Evolutionary conservation across 2,329 filamentous ascomycete genomes (phyloP).

Genomic region (Colletotrichum tanaceti): DNA sequence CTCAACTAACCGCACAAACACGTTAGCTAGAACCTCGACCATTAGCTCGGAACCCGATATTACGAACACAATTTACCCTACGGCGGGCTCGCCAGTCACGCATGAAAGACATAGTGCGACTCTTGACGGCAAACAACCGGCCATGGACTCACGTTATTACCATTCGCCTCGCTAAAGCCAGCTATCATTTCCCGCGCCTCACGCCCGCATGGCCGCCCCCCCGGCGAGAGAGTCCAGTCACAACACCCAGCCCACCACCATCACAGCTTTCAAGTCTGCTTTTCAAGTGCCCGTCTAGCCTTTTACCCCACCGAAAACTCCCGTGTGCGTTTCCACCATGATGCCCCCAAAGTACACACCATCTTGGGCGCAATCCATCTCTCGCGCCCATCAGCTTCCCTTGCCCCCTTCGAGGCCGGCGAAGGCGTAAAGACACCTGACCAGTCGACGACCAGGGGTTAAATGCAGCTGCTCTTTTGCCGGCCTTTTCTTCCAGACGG

Average conservation of each 20-base stretch:
- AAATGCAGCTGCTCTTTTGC: constrained; percentile 45
- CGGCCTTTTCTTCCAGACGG: constrained; percentile 43
- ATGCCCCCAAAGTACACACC: constrained; percentile 16
- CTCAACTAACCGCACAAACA: not conserved
- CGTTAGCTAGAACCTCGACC: not conserved
- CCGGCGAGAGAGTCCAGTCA: constrained; percentile 16
- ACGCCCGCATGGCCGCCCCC: constrained; percentile 28
- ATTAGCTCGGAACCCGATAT: not conserved
- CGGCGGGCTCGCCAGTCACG: not conserved
- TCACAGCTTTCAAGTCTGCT: constrained; percentile 1
- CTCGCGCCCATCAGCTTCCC: constrained; percentile 12
- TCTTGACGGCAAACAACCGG: constrained; percentile 7
- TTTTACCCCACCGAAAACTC: constrained; percentile 8
- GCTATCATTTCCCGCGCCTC: constrained; percentile 10
- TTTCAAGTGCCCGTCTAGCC: constrained; percentile 7
- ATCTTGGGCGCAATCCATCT: constrained; percentile 14
- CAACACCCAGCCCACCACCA: constrained; percentile 23
- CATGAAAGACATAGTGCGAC: not conserved
- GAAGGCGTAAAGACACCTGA: not conserved
- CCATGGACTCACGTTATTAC: constrained; percentile 2
- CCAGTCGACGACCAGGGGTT: constrained; percentile 43
- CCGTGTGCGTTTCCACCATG: constrained; percentile 12
- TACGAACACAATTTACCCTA: not conserved
- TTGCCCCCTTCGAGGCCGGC: constrained; percentile 5
- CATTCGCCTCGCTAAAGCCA: constrained; percentile 21